Percentiles rank a stretch among this genome's conserved stretches.
Conservation (phyloP, 306 rosid species). For the Bauhinia variegata region DNA sequence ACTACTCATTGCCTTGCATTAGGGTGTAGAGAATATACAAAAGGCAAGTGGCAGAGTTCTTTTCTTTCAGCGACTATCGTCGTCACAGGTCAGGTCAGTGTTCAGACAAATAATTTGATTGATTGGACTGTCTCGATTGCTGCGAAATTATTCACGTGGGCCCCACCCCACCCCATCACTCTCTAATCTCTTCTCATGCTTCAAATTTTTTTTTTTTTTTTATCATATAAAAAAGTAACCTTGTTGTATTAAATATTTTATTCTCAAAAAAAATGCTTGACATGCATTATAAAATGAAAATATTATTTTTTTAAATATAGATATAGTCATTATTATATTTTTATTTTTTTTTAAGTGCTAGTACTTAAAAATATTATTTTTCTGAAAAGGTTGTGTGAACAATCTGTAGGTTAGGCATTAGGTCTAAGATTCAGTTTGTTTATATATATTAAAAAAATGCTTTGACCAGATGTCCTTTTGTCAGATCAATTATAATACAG, state of each 20-base stretch:
- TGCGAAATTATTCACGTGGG: constrained; percentile 28
- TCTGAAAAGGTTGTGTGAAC: too few relatives aligned
- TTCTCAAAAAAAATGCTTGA: not conserved
- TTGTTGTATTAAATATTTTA: too few relatives aligned
- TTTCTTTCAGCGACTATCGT: not conserved
- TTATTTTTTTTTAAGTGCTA: too few relatives aligned
- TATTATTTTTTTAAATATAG: too few relatives aligned
- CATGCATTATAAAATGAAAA: too few relatives aligned
- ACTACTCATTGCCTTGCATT: not conserved
- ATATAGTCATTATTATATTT: too few relatives aligned
- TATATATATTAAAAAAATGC: not conserved
- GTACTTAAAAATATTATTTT: too few relatives aligned
- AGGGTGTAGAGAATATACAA: not conserved
- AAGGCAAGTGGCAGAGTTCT: not conserved
- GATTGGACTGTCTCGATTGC: constrained; percentile 42
- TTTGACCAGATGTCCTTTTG: constrained; percentile 4
- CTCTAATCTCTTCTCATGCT: not conserved
- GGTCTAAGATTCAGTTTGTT: too few relatives aligned
- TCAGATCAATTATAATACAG: constrained; percentile 6
- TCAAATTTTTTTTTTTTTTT: not conserved
- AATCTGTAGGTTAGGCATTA: too few relatives aligned
- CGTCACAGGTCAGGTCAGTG: constrained; percentile 43
- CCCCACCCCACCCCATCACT: constrained; percentile 21
- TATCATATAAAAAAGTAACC: not conserved
- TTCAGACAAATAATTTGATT: constrained; percentile 43